Conservation (phyloP, 441 rosid genomes). For the Adansonia rubrostipa region DNA sequence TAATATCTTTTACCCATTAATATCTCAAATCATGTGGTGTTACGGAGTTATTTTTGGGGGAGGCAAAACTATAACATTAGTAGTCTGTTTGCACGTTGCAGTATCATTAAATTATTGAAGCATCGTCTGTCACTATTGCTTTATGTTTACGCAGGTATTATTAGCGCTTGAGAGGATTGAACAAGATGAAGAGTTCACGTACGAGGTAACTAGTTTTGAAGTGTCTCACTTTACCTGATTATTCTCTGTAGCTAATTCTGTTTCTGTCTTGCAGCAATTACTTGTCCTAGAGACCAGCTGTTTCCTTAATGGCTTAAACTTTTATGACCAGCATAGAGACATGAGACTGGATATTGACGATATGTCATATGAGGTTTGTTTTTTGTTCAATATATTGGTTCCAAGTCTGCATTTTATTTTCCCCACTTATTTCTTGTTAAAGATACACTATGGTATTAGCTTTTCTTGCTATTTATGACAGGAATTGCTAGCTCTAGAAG, state of each 20-base stretch:
- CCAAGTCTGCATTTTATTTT: neutral
- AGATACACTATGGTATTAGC: neutral
- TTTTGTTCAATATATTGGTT: neutral
- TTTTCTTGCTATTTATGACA: slow-evolving; percentile 38
- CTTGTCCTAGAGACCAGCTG: slow-evolving; percentile 77
- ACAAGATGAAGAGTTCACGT: slow-evolving; percentile 76
- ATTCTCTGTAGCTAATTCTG: slow-evolving; percentile 13
- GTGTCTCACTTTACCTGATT: slow-evolving; percentile 12
- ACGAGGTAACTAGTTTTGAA: slow-evolving; percentile 63
- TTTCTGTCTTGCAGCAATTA: slow-evolving; percentile 62
- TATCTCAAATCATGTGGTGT: neutral
- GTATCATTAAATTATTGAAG: slow-evolving; percentile 1
- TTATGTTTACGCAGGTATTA: slow-evolving; percentile 54
- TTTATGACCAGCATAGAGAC: slow-evolving; percentile 89
- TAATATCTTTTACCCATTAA: neutral
- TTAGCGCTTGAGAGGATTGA: slow-evolving; percentile 88
- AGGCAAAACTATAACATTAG: neutral
- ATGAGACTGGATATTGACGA: slow-evolving; percentile 96
- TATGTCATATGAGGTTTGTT: slow-evolving; percentile 95
- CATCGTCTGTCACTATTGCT: slow-evolving; percentile 14
- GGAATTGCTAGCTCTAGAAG: slow-evolving; percentile 94
- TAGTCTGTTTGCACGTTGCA: neutral
- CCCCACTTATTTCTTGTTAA: neutral
- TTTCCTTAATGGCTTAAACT: slow-evolving; percentile 66
- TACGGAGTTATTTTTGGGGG: neutral